Percentiles rank a stretch among this genome's conserved stretches.
Conservation (phyloP, 768 basidiomycete species). For the Pluteus cervinus region DNA sequence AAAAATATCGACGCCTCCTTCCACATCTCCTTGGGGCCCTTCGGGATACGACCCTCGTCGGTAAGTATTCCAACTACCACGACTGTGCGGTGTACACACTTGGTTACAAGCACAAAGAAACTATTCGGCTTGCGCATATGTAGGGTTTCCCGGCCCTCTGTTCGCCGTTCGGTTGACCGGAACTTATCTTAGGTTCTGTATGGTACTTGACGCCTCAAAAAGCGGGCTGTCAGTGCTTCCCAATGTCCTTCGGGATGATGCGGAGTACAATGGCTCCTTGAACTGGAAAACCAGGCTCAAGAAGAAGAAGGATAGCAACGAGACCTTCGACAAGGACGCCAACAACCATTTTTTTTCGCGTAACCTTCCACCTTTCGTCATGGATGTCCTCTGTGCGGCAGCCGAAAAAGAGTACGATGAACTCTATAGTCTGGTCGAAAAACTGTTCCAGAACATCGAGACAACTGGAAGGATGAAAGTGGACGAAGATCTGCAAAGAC, state of each 20-base stretch:
- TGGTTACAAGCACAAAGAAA: constrained; percentile 45
- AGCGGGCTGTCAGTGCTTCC: constrained; percentile 43
- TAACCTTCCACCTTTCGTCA: constrained; percentile 24
- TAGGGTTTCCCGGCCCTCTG: constrained; percentile 11
- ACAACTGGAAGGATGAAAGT: not conserved
- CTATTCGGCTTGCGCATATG: constrained; percentile 51
- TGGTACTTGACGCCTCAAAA: constrained; percentile 55
- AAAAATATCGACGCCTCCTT: constrained; percentile 36
- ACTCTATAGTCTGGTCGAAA: constrained; percentile 14
- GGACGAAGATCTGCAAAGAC: constrained; percentile 22
- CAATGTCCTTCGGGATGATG: constrained; percentile 19
- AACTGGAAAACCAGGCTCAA: too few relatives aligned
- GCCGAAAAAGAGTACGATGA: constrained; percentile 10
- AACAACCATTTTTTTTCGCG: too few relatives aligned
- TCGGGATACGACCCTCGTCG: constrained; percentile 37
- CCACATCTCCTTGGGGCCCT: constrained; percentile 45
- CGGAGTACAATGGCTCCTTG: too few relatives aligned
- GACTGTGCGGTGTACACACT: constrained; percentile 44
- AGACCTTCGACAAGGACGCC: too few relatives aligned
- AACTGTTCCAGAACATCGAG: constrained; percentile 12
- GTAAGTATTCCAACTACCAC: constrained; percentile 51
- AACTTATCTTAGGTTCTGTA: constrained; percentile 32
- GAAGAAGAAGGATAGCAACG: too few relatives aligned
- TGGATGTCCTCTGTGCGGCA: constrained; percentile 18
- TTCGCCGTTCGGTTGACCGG: not conserved